Evolutionary conservation across 345 rosid species (phyloP).

Genomic region (Salix viminalis): DNA sequence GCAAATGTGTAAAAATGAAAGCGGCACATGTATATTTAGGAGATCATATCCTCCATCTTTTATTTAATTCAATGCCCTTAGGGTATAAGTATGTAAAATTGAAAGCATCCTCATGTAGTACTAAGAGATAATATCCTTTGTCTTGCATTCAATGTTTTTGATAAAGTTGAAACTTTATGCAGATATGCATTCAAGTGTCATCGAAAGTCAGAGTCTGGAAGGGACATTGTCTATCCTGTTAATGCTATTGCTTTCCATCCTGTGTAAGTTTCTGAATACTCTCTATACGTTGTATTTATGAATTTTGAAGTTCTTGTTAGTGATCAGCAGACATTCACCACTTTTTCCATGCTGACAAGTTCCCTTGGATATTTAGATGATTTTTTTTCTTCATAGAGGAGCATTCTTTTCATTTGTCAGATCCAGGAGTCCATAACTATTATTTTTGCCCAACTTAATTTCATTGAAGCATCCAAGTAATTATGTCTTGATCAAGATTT

Average conservation of each 20-base stretch:
- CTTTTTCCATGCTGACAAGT: background rate
- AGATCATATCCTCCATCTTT: too few relatives aligned
- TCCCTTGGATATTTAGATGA: background rate
- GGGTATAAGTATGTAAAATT: background rate
- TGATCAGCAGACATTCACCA: background rate
- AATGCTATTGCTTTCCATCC: conserved; percentile 98
- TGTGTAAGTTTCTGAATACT: conserved; percentile 54
- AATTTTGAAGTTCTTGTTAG: background rate
- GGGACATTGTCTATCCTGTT: conserved; percentile 91
- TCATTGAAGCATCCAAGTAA: background rate
- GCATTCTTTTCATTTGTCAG: background rate
- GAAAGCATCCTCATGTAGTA: background rate
- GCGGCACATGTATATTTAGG: too few relatives aligned
- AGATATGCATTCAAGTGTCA: conserved; percentile 99
- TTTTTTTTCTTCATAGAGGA: background rate
- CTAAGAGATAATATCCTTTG: background rate
- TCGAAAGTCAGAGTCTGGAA: conserved; percentile 94
- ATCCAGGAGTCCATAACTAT: background rate
- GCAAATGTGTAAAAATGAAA: too few relatives aligned
- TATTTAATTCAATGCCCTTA: background rate
- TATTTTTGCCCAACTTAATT: background rate
- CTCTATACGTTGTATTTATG: background rate
- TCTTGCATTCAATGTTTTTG: background rate
- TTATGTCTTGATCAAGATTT: background rate
- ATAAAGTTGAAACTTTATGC: conserved; percentile 19